Evolutionary conservation across 2,329 filamentous ascomycete species (phyloP).

Genomic region (Chlorencoelia australis): DNA sequence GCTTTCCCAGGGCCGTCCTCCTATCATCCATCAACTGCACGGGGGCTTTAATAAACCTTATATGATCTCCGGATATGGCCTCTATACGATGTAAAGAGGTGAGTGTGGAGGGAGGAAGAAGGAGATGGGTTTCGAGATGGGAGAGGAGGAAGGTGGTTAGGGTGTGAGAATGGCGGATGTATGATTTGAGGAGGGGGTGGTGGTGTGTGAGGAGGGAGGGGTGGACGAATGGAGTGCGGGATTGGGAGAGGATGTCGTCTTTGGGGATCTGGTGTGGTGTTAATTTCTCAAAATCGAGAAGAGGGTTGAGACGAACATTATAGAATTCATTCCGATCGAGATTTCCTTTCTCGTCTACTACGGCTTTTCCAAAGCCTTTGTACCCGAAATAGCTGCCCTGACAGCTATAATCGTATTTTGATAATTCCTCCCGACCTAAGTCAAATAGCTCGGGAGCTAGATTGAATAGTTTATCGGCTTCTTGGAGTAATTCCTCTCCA

Average conservation of each 20-base stretch:
- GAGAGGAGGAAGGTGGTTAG: conserved; percentile 16
- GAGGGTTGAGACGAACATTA: conserved; percentile 19
- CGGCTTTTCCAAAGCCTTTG: conserved; percentile 16
- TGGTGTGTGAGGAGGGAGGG: neutral
- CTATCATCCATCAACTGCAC: conserved; percentile 35
- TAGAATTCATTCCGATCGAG: conserved; percentile 24
- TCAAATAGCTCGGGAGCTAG: conserved; percentile 23
- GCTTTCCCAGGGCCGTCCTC: conserved; percentile 21
- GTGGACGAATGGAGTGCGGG: neutral
- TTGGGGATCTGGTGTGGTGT: neutral
- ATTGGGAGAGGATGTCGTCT: neutral
- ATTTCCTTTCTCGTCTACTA: conserved; percentile 20
- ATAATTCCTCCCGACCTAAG: conserved; percentile 39
- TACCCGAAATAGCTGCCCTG: conserved; percentile 20
- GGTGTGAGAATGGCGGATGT: neutral
- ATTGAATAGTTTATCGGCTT: conserved; percentile 14
- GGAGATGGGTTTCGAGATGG: conserved; percentile 19
- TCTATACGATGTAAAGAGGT: conserved; percentile 12
- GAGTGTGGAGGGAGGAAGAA: conserved; percentile 16
- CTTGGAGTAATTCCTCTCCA: conserved; percentile 16
- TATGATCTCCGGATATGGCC: conserved; percentile 16
- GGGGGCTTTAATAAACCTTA: conserved; percentile 30
- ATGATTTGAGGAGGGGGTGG: neutral
- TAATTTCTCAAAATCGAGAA: neutral
- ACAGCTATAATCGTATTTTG: conserved; percentile 40